Percentiles rank a stretch among this genome's conserved stretches.
phyloP scores from a whole-genome alignment of 768 basidiomycete species.

The Leccinum uliginosum region DNA sequence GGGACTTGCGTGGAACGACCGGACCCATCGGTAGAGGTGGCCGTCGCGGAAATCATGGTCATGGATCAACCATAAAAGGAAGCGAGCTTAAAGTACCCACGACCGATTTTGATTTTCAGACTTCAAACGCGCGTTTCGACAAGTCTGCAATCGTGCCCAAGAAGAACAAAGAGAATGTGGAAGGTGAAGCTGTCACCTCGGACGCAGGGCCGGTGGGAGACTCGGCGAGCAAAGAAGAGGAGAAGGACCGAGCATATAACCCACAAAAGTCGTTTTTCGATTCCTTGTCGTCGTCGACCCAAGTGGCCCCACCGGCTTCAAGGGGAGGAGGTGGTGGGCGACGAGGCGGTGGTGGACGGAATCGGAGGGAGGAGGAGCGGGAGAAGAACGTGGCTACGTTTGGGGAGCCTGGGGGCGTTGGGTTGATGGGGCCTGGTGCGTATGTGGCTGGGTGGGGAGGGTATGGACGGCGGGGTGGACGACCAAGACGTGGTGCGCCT shows the following conservation, averaged over 20 bases:
- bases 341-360: slow-evolving; percentile 51
- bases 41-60: slow-evolving; percentile 31
- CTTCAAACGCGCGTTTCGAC: slow-evolving; percentile 76
- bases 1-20: slow-evolving; percentile 42
- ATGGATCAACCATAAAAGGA: slow-evolving; percentile 27
- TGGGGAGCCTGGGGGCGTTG: slow-evolving; percentile 79
- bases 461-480: slow-evolving; percentile 49
- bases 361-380: slow-evolving; percentile 76
- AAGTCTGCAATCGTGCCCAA: slow-evolving; percentile 52
- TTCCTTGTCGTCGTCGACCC: slow-evolving; percentile 50
- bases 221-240: slow-evolving; percentile 29
- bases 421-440: slow-evolving; percentile 71
- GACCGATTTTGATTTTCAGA: slow-evolving; percentile 80
- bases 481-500: slow-evolving; percentile 34
- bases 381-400: slow-evolving; percentile 85
- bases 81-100: slow-evolving; percentile 54
- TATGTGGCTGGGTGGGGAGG: slow-evolving; percentile 80
- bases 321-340: slow-evolving; percentile 39
- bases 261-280: slow-evolving; percentile 82
- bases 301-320: slow-evolving; percentile 25
- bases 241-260: slow-evolving; percentile 59
- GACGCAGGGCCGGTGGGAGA: slow-evolving; percentile 26
- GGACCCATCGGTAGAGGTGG: slow-evolving; percentile 37
- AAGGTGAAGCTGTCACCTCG: slow-evolving; percentile 29
- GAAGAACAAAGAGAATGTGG: slow-evolving; percentile 27